Evolutionary conservation across 2,329 filamentous ascomycete genomes (phyloP), one percentile per base, ranked within the genome.

Genomic region (Microdochium paspali): DNA sequence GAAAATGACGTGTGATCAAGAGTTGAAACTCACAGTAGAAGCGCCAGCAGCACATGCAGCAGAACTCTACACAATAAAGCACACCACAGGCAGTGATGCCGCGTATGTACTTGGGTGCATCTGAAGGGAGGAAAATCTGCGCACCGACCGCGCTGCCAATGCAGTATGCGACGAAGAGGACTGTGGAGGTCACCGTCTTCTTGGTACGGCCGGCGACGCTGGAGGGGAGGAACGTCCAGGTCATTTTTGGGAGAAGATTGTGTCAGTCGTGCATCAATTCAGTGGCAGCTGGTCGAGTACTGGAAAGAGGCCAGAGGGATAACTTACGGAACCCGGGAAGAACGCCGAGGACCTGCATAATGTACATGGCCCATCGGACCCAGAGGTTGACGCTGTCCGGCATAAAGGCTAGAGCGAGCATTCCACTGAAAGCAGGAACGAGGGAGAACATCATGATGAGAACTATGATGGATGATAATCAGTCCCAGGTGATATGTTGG

Each of bases 321-420:
- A 35, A 35, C 55, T 43, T 52, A 58, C 56, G 54, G 0, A 60
- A 51, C 32, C 56, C 58, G 12, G 58, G 58, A 1, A 61, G 47
- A 0, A 54, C 53, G 24, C 58, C 60, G 31, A 57, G 53, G 0
- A 57, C 55, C 35, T 54, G 57, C 48, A 64, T 51, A 24, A 64
- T 53, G 31, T 60, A 64, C 56, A 61, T 60, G 35, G 58, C 61
- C 61, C 62, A 64, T 35, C 57, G 54, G 1, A 55, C 56, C 61
- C 62, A 64, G 15, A 55, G 53, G 9, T 18, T 40, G 18, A 15
- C 18, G 18, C 10, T 51, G 1, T 47, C 55, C 0, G 60, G 61
- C 3, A 65, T 49, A n/a, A 61, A 50, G 4, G 58, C 56, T 3
- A 63, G 50, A 2, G 58, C 59, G 48, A 64, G 50, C 56, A 65